phyloP scores from a whole-genome alignment of 140 eudicot species.

The Senecio squalidus region DNA sequence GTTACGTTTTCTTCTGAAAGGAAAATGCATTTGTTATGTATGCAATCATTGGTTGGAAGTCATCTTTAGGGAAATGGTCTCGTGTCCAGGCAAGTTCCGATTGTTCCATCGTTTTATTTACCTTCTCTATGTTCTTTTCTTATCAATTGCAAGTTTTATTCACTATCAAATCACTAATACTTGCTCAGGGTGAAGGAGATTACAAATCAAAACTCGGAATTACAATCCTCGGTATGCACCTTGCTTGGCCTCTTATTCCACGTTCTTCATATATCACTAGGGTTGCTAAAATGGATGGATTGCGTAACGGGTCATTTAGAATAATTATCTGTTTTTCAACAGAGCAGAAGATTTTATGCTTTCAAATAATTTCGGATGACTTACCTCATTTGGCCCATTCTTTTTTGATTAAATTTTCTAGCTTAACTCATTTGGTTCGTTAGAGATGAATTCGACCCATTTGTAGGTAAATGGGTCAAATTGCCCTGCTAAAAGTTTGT shows the following conservation, averaged over 20 bases:
- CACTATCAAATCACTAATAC: conserved; percentile 3
- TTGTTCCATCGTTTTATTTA: background rate
- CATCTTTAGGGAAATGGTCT: conserved; percentile 88
- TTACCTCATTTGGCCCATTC: background rate
- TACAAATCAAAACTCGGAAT: conserved; percentile 79
- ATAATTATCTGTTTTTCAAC: background rate
- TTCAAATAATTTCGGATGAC: background rate
- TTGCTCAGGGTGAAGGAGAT: conserved; percentile 78
- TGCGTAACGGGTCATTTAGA: background rate
- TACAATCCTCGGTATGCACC: conserved; percentile 69
- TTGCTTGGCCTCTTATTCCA: background rate
- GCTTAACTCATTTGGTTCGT: background rate
- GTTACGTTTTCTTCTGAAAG: conserved; percentile 33
- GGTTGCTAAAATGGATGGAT: background rate
- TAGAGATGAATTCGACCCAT: background rate
- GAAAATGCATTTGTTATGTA: conserved; percentile 86
- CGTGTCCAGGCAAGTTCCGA: conserved; percentile 72
- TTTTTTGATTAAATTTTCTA: background rate
- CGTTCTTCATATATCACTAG: background rate
- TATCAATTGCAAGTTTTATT: background rate
- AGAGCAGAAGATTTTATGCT: background rate
- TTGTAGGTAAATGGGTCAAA: background rate
- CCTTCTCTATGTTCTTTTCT: background rate
- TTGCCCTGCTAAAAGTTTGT: background rate
- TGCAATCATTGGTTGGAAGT: conserved; percentile 94